These are phyloP conservation scores for Candida vartiovaarae DNA, from an alignment of 805 yeast genomes.

Conservation along the genomic window DNA sequence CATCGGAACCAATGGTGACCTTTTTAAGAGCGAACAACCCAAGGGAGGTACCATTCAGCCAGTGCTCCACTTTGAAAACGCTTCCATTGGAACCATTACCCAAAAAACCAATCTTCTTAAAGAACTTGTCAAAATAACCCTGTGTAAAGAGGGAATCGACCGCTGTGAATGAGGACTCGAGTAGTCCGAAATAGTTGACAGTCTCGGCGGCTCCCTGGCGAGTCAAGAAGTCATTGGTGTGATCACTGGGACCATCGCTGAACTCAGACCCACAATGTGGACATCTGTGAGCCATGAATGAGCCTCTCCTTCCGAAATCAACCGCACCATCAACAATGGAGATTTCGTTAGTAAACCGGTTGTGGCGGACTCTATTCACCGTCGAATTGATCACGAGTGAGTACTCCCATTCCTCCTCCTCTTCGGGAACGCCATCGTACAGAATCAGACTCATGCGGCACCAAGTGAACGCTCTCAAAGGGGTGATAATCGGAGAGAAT, in stretches of 20 bases:
- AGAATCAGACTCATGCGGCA: slow-evolving; percentile 11
- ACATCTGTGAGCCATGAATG: slow-evolving; percentile 2
- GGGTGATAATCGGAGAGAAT: no score
- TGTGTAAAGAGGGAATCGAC: slow-evolving; percentile 56
- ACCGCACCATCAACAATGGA: slow-evolving; percentile 4
- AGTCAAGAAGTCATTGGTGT: background rate
- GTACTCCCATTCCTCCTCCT: slow-evolving; percentile 9
- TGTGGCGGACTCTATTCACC: slow-evolving; percentile 8
- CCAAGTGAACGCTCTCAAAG: no score
- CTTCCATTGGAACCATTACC: slow-evolving; percentile 86
- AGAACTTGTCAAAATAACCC: slow-evolving; percentile 74
- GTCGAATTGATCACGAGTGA: slow-evolving; percentile 13
- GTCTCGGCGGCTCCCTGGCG: background rate
- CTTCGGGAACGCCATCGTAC: background rate
- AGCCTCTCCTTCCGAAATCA: background rate
- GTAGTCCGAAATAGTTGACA: slow-evolving; percentile 17
- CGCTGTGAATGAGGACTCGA: slow-evolving; percentile 20
- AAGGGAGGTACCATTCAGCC: slow-evolving; percentile 59
- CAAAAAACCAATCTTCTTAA: slow-evolving; percentile 48
- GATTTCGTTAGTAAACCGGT: slow-evolving; percentile 11
- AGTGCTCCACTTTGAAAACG: slow-evolving; percentile 78
- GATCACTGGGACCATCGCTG: background rate
- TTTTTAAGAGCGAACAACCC: slow-evolving; percentile 83
- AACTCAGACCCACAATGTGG: slow-evolving; percentile 13
- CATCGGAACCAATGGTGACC: slow-evolving; percentile 75